A percentile compares a stretch with the other conserved stretches of the same genome.
Conservation (phyloP, 2,329 filamentous ascomycete species). For the Sphaceloma murrayae region DNA sequence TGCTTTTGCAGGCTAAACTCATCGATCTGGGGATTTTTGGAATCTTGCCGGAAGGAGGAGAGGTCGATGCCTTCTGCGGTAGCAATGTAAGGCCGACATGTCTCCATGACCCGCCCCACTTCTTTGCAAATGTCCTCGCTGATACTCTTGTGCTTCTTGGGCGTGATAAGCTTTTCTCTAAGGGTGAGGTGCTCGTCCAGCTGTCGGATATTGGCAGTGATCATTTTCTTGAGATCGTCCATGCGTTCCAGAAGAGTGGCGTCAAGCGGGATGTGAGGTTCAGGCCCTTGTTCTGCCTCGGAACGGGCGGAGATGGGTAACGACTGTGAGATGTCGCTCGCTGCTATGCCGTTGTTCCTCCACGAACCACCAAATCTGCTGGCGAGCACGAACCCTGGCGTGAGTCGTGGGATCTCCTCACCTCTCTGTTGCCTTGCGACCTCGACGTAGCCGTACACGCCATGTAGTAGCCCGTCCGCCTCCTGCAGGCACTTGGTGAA, state of each 20-base stretch:
- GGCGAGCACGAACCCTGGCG: constrained; percentile 86
- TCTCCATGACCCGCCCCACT: constrained; percentile 72
- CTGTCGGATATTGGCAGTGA: constrained; percentile 76
- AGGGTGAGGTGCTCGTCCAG: constrained; percentile 74
- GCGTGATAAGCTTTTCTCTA: constrained; percentile 72
- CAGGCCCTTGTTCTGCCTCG: constrained; percentile 61
- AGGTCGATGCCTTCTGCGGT: constrained; percentile 89
- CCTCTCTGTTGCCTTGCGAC: constrained; percentile 87
- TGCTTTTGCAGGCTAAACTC: constrained; percentile 91
- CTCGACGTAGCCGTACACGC: constrained; percentile 93
- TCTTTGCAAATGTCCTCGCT: constrained; percentile 73
- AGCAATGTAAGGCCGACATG: constrained; percentile 81
- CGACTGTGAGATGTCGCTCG: constrained; percentile 53
- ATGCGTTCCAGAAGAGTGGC: constrained; percentile 68
- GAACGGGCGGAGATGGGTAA: constrained; percentile 75
- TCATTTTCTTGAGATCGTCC: constrained; percentile 74
- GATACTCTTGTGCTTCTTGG: constrained; percentile 66
- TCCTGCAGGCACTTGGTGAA: constrained; percentile 92
- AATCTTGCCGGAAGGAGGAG: constrained; percentile 62
- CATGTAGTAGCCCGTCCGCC: constrained; percentile 89
- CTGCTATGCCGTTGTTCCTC: constrained; percentile 58
- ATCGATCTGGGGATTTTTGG: constrained; percentile 73
- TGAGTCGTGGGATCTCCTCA: constrained; percentile 83
- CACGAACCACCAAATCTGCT: constrained; percentile 78
- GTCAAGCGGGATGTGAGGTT: constrained; percentile 68